Percentiles rank a stretch among this genome's conserved stretches.
Conservation (phyloP, 345 rosid genomes). For the Populus simonii region DNA sequence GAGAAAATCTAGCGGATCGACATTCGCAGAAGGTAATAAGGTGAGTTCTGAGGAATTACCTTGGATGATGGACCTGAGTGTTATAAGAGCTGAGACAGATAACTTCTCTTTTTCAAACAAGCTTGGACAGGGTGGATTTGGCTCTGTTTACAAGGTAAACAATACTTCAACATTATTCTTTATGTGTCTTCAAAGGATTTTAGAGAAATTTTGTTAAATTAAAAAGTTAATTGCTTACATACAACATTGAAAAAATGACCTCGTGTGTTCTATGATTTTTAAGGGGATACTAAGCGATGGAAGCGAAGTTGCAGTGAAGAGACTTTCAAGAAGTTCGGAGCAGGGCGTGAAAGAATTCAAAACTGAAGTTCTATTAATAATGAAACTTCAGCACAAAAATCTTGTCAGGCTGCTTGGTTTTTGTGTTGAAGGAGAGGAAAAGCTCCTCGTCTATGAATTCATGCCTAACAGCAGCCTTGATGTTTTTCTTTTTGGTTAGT, state of each 20-base stretch:
- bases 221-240: too few species aligned
- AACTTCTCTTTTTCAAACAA: neutral
- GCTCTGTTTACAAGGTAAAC: neutral
- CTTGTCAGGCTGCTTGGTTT: conserved; percentile 54
- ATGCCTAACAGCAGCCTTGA: conserved; percentile 55
- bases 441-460: conserved; percentile 51
- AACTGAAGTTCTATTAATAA: conserved; percentile 39
- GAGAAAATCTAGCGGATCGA: too few species aligned
- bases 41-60: too few species aligned
- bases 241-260: too few species aligned
- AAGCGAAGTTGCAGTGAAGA: conserved; percentile 49
- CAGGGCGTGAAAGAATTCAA: conserved; percentile 35
- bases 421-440: conserved; percentile 35
- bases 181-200: too few species aligned
- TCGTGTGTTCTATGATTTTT: neutral
- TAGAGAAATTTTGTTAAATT: too few species aligned
- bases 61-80: too few species aligned
- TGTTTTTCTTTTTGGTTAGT: conserved; percentile 38
- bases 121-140: neutral
- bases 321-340: conserved; percentile 24
- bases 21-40: too few species aligned
- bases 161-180: too few species aligned
- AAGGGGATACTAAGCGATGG: conserved; percentile 50
- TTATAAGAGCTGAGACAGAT: too few species aligned
- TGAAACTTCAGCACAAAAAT: conserved; percentile 51